phyloP scores from a whole-genome alignment of 2,329 filamentous ascomycete species.

The Paecilomyces dactylethromorphus region DNA sequence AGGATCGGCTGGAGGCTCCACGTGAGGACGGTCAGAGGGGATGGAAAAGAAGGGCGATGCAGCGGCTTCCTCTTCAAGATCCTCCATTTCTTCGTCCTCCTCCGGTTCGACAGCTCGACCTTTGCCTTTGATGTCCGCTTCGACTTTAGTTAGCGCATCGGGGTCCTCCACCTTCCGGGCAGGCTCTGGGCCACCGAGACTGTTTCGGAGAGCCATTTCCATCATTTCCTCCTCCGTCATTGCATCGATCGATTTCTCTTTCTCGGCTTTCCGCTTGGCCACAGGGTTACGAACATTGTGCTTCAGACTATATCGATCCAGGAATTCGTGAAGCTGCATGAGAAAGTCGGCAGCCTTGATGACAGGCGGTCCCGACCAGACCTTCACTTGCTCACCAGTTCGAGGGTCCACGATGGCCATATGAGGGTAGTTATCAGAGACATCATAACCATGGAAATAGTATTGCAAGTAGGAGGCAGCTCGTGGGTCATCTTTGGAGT shows the following conservation, averaged over 20 bases:
- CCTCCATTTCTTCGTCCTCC: slow-evolving; percentile 28
- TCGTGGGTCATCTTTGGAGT: slow-evolving; percentile 74
- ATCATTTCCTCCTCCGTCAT: slow-evolving; percentile 98
- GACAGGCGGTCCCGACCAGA: slow-evolving; percentile 82
- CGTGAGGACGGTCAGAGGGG: slow-evolving; percentile 64
- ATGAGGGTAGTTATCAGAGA: slow-evolving; percentile 86
- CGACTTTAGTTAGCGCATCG: slow-evolving; percentile 73
- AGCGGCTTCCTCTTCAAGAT: slow-evolving; percentile 28
- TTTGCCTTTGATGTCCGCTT: slow-evolving; percentile 39
- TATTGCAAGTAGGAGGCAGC: slow-evolving; percentile 80
- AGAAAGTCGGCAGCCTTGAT: slow-evolving; percentile 74
- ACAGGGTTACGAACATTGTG: slow-evolving; percentile 89
- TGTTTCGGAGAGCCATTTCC: slow-evolving; percentile 87
- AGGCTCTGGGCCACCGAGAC: slow-evolving; percentile 54
- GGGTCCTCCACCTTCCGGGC: slow-evolving; percentile 64
- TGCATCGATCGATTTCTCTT: slow-evolving; percentile 67
- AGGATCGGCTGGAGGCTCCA: slow-evolving; percentile 67
- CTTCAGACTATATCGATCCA: slow-evolving; percentile 92
- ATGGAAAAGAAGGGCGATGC: slow-evolving; percentile 59
- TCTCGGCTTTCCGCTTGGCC: slow-evolving; percentile 66
- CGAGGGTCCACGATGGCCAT: slow-evolving; percentile 93
- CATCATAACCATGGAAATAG: slow-evolving; percentile 76
- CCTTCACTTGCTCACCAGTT: slow-evolving; percentile 94
- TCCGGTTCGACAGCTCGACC: slow-evolving; percentile 42
- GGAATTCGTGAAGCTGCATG: slow-evolving; percentile 86